Percentiles rank a stretch among this genome's conserved stretches.
Conservation (phyloP, 805 yeast species). For the Priceomyces fermenticarens region DNA sequence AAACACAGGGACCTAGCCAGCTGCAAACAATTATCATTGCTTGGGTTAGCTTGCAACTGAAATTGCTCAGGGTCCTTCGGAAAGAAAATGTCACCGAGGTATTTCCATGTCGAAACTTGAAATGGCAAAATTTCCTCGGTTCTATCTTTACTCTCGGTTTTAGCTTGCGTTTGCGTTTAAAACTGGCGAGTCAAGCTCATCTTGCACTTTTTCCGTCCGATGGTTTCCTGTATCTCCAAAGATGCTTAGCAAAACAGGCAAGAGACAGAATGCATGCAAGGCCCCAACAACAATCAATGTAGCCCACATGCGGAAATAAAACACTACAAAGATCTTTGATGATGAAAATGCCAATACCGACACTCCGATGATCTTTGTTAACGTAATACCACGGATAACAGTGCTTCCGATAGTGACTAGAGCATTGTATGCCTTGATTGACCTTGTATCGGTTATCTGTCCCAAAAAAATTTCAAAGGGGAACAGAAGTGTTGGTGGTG, state of each 20-base stretch:
- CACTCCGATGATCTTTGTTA: constrained; percentile 88
- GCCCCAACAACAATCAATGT: constrained; percentile 74
- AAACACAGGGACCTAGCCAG: too few species aligned
- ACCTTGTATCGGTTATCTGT: constrained; percentile 7
- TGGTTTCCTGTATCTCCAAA: constrained; percentile 15
- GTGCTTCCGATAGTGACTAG: constrained; percentile 82
- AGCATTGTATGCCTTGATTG: constrained; percentile 50
- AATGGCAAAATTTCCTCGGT: too few species aligned
- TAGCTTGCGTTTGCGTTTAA: too few species aligned
- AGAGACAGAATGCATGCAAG: constrained; percentile 69
- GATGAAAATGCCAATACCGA: constrained; percentile 80
- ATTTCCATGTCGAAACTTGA: not conserved
- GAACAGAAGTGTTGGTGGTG: constrained; percentile 22
- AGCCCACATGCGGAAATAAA: constrained; percentile 94
- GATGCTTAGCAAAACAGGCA: constrained; percentile 70
- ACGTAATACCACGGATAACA: constrained; percentile 84
- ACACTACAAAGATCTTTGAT: constrained; percentile 85
- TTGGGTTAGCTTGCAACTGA: too few species aligned
- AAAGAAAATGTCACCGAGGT: not conserved
- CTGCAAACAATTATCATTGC: too few species aligned
- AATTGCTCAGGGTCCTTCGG: too few species aligned
- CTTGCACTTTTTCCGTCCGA: too few species aligned
- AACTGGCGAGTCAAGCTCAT: too few species aligned
- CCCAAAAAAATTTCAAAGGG: constrained; percentile 2
- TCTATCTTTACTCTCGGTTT: too few species aligned